Evolutionary conservation across 129 eudicot genomes (phyloP), one percentile per base, ranked within the genome.

Genomic region (Ambrosia trifida): DNA sequence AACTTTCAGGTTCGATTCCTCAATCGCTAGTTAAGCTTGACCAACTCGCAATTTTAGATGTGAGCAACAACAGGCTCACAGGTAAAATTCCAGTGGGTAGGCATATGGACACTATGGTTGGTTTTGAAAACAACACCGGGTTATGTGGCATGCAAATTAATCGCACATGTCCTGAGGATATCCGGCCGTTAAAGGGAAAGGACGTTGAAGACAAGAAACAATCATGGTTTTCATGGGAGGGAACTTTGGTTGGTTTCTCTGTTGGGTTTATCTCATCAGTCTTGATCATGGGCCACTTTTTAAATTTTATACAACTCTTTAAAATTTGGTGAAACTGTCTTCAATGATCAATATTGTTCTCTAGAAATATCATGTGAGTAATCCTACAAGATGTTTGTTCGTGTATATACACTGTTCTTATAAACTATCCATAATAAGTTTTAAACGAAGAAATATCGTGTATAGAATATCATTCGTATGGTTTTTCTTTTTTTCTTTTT

Each of bases 111-210:
- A 80, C 79, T 19, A 80, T 85, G 81, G 54, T 64, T 30, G 83
- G 67, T 10, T 77, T 78, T 60, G 85, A 72, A 19, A 85, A 79
- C 74, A 85, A 85, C 62, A 76, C 79, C 0, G 84, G 89, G 2
- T 75, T 81, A 44, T 85, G 90, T 16, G 90, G 90, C 8, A 60
- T 79, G 71, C 90, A 82, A 74, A 85, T 85, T 31, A 58, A 31
- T 13, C 10, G 72, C 46, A 52, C 1, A 10, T 85, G 90, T 58
- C 85, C 79, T 0, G 78, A 60, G 11, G 82, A 69, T 28, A 63
- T 51, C 17, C 7, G 44, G 14, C 32, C 77, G 13, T 61, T 68
- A 28, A 13, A 66, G 35, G 32, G 17, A 8, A 35, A 11, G 64
- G 75, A 56, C 2, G 64, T 58, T 6, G 73, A 69, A 40, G 69